A percentile compares a stretch with the other conserved stretches of the same genome.
phyloP scores from a whole-genome alignment of 176 grass and related monocot species.

The Musa schizocarpa region DNA sequence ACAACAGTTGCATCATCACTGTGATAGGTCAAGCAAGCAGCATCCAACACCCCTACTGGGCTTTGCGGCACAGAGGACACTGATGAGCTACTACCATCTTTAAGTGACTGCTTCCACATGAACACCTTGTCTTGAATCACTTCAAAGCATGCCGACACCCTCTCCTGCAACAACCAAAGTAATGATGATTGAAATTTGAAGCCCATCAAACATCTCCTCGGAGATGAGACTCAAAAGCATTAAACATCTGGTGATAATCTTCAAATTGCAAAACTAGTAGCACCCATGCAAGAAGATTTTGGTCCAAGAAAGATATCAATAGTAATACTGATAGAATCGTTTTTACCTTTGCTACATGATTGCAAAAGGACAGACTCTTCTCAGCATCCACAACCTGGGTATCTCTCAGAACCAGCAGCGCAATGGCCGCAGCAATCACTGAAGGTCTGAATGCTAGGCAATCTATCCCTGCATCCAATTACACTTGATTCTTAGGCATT shows the following conservation, averaged over 20 bases:
- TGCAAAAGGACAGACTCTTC: conserved; percentile 29
- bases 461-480: conserved; percentile 31
- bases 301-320: no score
- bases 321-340: no score
- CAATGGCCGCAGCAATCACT: conserved; percentile 48
- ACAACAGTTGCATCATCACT: conserved; percentile 30
- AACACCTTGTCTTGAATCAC: conserved; percentile 33
- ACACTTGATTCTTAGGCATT: not conserved
- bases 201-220: not conserved
- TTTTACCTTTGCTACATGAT: conserved; percentile 49
- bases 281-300: not conserved
- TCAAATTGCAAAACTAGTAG: no score
- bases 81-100: conserved; percentile 12
- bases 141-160: conserved; percentile 44
- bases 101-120: conserved; percentile 29
- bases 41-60: conserved; percentile 65
- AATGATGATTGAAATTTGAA: not conserved
- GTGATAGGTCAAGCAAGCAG: conserved; percentile 59
- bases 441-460: conserved; percentile 57
- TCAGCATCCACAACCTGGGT: conserved; percentile 20
- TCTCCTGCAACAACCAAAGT: conserved; percentile 35
- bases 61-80: conserved; percentile 34
- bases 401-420: conserved; percentile 25
- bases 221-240: no score
- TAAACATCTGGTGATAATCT: no score